phyloP scores from a whole-genome alignment of 2,329 filamentous ascomycete species.

The Huntiella moniliformis region DNA sequence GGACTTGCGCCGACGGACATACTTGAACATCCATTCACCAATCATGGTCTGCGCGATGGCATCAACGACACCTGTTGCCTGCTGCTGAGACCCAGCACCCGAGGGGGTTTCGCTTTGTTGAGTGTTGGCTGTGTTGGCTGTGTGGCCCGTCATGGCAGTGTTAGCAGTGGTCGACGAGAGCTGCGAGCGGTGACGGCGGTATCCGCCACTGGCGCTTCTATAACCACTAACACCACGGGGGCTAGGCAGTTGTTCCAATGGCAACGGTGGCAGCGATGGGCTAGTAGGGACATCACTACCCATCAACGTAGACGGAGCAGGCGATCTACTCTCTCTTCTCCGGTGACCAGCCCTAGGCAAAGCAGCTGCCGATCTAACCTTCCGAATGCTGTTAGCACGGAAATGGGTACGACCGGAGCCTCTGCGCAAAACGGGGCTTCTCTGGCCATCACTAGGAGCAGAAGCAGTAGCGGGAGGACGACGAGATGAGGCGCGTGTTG shows the following conservation, averaged over 20 bases:
- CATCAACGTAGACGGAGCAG: constrained; percentile 37
- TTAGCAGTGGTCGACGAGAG: constrained; percentile 41
- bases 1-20: constrained; percentile 70
- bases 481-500: constrained; percentile 70
- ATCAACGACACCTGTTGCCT: constrained; percentile 77
- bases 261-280: constrained; percentile 52
- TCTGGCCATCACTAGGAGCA: constrained; percentile 49
- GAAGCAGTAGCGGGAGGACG: constrained; percentile 49
- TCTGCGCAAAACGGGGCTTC: constrained; percentile 49
- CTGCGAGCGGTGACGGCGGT: constrained; percentile 33
- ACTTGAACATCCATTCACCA: constrained; percentile 92
- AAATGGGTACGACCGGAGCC: constrained; percentile 29
- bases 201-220: constrained; percentile 19
- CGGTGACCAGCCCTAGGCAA: constrained; percentile 37
- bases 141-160: constrained; percentile 25
- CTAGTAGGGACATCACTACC: constrained; percentile 41
- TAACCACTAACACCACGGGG: constrained; percentile 20
- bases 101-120: constrained; percentile 30
- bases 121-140: constrained; percentile 22
- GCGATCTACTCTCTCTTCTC: constrained; percentile 38
- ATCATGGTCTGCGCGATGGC: constrained; percentile 97
- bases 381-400: constrained; percentile 49
- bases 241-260: constrained; percentile 44
- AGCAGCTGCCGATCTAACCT: constrained; percentile 65
- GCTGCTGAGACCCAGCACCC: constrained; percentile 23